Percentiles rank a stretch among this genome's conserved stretches.
Conservation (phyloP, 2,329 filamentous ascomycete species). For the Colletotrichum theobromicola region DNA sequence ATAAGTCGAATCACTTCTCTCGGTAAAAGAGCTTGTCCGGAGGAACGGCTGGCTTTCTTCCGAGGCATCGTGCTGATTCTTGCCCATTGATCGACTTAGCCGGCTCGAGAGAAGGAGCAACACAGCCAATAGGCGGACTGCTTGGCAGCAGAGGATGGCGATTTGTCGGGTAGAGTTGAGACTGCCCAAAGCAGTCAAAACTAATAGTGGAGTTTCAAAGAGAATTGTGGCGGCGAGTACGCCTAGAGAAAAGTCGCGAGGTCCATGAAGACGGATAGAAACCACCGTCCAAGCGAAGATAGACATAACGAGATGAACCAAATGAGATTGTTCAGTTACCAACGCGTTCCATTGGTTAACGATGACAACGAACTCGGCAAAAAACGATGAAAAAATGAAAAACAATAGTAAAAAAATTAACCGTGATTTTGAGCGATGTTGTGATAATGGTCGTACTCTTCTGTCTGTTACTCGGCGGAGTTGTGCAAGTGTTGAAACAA, state of each 20-base stretch:
- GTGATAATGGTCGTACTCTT: neutral
- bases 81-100: neutral
- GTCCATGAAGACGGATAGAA: neutral
- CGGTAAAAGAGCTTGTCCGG: neutral
- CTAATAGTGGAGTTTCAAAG: neutral
- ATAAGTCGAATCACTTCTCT: neutral
- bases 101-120: neutral
- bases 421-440: neutral
- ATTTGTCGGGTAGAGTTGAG: neutral
- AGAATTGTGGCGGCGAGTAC: neutral
- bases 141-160: neutral
- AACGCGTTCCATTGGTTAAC: neutral
- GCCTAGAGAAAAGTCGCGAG: neutral
- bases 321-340: neutral
- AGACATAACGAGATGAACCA: neutral
- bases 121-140: neutral
- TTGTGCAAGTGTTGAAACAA: neutral
- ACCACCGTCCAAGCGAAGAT: neutral
- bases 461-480: neutral
- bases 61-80: neutral
- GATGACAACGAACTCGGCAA: neutral
- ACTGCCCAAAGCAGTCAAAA: neutral
- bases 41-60: conserved; percentile 4
- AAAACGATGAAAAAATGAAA: neutral
- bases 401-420: neutral